Evolutionary conservation across 2,329 filamentous ascomycete species (phyloP), one percentile per base, ranked within the genome.

Genomic region (Camillea tinctor): DNA sequence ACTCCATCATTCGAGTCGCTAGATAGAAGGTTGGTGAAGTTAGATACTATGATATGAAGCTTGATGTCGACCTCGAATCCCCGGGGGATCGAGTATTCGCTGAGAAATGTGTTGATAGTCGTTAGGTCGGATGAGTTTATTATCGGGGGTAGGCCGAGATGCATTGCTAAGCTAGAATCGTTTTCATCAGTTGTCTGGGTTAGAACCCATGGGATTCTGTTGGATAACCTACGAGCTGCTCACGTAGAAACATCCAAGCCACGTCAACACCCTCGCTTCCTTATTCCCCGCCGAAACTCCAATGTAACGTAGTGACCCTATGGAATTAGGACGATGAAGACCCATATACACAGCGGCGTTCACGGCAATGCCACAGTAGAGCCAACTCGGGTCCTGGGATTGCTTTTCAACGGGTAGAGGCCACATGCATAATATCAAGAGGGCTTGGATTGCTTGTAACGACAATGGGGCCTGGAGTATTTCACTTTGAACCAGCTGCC

Each of bases 201-300:
- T 26, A 30, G n/a, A 22, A 48, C n/a, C 21, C 8, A 19, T 8
- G 13, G 15, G 52, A 24, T 13, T 30, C 21, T 26, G 13, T 15
- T n/a, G 8, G 22, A 15, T 4, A 15, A 62, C 71, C 57, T 65
- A 72, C 70, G 68, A 65, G 52, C 66, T 68, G 57, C 67, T 68
- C 21, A 71, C 67, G 36, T 70, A 70, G 30, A 73, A 73, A 30
- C 70, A 73, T 21, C 70, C 71, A 15, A 73, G 60, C 71, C 71
- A 73, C 1, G 71, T 69, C 55, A 64, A 67, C n/a, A 63, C 60
- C 44, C 69, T 66, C n/a, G 66, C 68, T 9, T 66, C 60, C 8
- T 59, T 40, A 11, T 50, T 69, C 17, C 63, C 70, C 2, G 65
- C 52, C 6, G 54, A 55, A 7, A 62, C 60, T 4, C 66, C 64